Evolutionary conservation across 2,329 filamentous ascomycete species (phyloP).

Genomic region (Fusarium pseudocircinatum): DNA sequence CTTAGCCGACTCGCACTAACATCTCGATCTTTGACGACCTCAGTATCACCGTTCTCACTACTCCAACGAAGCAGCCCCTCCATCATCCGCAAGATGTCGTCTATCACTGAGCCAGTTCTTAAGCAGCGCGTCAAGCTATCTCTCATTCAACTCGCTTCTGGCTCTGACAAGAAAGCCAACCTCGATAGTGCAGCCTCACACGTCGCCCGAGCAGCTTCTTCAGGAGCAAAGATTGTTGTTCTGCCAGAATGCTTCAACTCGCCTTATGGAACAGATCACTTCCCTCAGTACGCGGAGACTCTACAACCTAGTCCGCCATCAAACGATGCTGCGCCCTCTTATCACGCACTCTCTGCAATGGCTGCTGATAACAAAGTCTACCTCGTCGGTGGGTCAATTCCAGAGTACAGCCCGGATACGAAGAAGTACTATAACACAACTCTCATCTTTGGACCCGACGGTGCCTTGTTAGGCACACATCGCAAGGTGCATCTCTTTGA

Average conservation of each 20-base stretch:
- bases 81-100: constrained; percentile 50
- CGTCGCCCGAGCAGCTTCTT: constrained; percentile 80
- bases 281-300: constrained; percentile 90
- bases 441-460: constrained; percentile 81
- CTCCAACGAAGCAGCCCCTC: constrained; percentile 17
- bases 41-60: constrained; percentile 25
- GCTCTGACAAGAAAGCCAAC: constrained; percentile 85
- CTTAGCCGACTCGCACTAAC: constrained; percentile 17
- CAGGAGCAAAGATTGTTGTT: constrained; percentile 86
- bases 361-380: constrained; percentile 82
- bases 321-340: constrained; percentile 78
- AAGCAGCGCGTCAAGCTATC: constrained; percentile 82
- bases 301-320: constrained; percentile 81
- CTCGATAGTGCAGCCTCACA: constrained; percentile 82
- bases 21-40: constrained; percentile 23
- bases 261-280: constrained; percentile 91
- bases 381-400: constrained; percentile 91
- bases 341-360: constrained; percentile 82
- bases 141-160: constrained; percentile 82
- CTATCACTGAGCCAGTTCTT: constrained; percentile 60
- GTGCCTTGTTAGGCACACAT: constrained; percentile 84
- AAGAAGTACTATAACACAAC: constrained; percentile 89
- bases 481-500: constrained; percentile 97
- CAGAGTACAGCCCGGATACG: constrained; percentile 72
- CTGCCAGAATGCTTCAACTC: constrained; percentile 99